A percentile compares a stretch with the other conserved stretches of the same genome.
Conservation (phyloP, 352 stramenopile genomes). For the Elongisporangium anandrum region DNA sequence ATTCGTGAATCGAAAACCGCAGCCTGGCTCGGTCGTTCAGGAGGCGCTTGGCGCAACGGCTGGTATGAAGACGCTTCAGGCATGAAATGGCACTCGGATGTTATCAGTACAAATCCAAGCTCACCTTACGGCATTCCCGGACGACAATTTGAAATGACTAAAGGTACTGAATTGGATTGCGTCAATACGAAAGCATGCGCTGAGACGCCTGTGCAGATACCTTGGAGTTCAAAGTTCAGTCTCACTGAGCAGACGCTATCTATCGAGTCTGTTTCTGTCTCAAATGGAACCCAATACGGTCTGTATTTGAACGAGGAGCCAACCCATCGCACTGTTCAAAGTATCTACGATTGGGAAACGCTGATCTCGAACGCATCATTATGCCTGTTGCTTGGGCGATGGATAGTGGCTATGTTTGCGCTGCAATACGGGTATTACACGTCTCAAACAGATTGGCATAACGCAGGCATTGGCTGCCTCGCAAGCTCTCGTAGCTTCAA, state of each 20-base stretch:
- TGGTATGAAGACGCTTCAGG: conserved; percentile 7
- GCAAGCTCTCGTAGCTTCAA: conserved; percentile 32
- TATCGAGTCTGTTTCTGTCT: conserved; percentile 21
- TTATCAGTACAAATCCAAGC: conserved; percentile 23
- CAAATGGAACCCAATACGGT: conserved; percentile 22
- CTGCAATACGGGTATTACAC: conserved; percentile 23
- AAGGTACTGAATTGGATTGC: conserved; percentile 25
- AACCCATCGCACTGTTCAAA: conserved; percentile 8
- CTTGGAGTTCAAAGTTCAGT: conserved; percentile 26
- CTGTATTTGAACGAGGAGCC: conserved; percentile 29
- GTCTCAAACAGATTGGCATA: conserved; percentile 16
- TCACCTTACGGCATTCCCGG: conserved; percentile 15
- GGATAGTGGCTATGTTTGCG: conserved; percentile 34
- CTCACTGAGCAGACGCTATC: conserved; percentile 9
- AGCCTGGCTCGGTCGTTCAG: conserved; percentile 1
- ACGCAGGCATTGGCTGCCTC: conserved; percentile 31
- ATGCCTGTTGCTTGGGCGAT: conserved; percentile 27
- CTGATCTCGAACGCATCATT: conserved; percentile 42
- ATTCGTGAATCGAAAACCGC: background rate
- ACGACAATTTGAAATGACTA: conserved; percentile 35
- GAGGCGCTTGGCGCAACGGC: conserved; percentile 6
- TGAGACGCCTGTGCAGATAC: background rate
- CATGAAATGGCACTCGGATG: conserved; percentile 17
- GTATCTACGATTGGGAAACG: conserved; percentile 37
- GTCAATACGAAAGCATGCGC: conserved; percentile 6